A percentile compares a stretch with the other conserved stretches of the same genome.
phyloP scores from a whole-genome alignment of 768 basidiomycete genomes.

The Saitozyma sp. region DNA sequence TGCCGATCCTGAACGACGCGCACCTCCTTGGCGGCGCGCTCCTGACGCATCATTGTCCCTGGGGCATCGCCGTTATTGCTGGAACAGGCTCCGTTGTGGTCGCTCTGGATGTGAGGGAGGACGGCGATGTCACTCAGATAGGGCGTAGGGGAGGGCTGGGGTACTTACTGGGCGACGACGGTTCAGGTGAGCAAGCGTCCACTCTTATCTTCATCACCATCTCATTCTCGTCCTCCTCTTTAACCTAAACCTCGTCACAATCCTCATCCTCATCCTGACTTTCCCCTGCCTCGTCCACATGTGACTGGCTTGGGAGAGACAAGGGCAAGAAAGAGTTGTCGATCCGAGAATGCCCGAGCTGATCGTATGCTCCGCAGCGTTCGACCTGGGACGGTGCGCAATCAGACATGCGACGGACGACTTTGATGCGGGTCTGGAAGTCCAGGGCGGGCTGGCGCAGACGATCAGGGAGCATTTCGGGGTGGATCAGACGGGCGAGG shows the following conservation, averaged over 20 bases:
- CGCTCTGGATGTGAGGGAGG: slow-evolving; percentile 20
- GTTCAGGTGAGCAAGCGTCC: slow-evolving; percentile 27
- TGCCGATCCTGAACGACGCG: slow-evolving; percentile 77
- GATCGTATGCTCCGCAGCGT: slow-evolving; percentile 20
- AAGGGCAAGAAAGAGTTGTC: background rate
- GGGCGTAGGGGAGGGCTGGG: slow-evolving; percentile 39
- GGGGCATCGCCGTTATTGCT: slow-evolving; percentile 70
- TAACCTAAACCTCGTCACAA: no score
- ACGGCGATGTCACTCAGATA: slow-evolving; percentile 20
- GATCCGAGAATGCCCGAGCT: background rate
- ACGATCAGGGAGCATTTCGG: slow-evolving; percentile 30
- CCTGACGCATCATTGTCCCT: slow-evolving; percentile 58
- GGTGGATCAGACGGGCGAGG: slow-evolving; percentile 29
- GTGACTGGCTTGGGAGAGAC: background rate
- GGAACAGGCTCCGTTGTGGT: slow-evolving; percentile 76
- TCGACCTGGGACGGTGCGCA: slow-evolving; percentile 33
- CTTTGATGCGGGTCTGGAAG: slow-evolving; percentile 26
- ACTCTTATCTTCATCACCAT: slow-evolving; percentile 2
- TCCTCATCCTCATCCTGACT: no score
- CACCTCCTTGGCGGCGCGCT: slow-evolving; percentile 80
- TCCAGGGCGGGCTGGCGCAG: slow-evolving; percentile 16
- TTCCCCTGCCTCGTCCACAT: background rate
- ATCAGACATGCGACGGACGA: slow-evolving; percentile 34
- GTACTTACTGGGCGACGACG: slow-evolving; percentile 41
- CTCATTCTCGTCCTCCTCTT: no score